Base-by-base conservation (phyloP, 2,329 filamentous ascomycete species). In the Nemania sp. region DNA sequence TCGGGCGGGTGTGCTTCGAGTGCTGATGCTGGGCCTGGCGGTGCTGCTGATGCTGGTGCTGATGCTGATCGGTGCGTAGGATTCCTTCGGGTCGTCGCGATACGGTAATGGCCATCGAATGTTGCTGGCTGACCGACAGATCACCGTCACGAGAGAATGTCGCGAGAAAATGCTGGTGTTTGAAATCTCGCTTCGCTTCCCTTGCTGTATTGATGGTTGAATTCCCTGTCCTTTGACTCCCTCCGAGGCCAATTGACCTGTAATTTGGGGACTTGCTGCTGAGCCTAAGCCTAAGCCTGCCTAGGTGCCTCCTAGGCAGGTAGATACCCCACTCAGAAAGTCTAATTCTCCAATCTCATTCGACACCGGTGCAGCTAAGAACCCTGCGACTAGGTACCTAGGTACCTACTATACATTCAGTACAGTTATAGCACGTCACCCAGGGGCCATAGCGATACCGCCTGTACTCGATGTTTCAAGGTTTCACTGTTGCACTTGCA, bases 11-110 rank as follows among this genome's bases (percentile, higher is more conserved):
- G 24, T 54, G 57, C 45, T 61, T 57, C 36, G 54, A 57, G 15
- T 56, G 54, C 33, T 59, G 57, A 14, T 37, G 36, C 23, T 43
- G 53, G 6, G 33, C 36, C 11, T 15, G 49, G 19, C 26, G 50
- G 34, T 54, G 51, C 3, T 51, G 47, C 28, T 45, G 49, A 14
- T 28, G 45, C 3, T 44, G 49, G n/a, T 47, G 46, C 12, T 48
- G 51, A 8, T 41, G 20, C 24, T 41, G 57, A 40, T 62, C 55
- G 34, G 52, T 43, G 48, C 54, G 64, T 56, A 62, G 61, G 36
- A 61, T 56, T 56, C 57, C 58, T 59, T 68, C 64, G 64, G 62
- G 48, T 61, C 61, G 61, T 66, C 66, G 64, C 56, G 62, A 60
- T 57, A 33, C 44, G 11, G 60, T 63, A 46, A 62, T 62, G 46